These are phyloP conservation scores for Dactylonectria estremocensis DNA, from an alignment of 2,329 filamentous ascomycete genomes.

Conservation along the genomic window DNA sequence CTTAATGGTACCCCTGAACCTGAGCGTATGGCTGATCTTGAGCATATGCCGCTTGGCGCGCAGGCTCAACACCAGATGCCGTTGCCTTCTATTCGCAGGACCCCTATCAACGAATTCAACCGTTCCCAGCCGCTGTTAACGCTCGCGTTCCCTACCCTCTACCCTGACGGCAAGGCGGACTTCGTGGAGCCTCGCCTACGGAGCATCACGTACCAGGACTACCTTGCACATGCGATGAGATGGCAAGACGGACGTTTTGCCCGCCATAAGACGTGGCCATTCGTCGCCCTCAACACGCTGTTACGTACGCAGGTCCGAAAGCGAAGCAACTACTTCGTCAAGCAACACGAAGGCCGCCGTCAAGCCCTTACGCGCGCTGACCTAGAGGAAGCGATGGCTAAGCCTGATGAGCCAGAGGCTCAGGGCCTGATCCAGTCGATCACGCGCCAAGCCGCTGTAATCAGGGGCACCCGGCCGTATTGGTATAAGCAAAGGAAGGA, in stretches of 20 bases:
- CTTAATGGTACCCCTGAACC: slow-evolving; percentile 16
- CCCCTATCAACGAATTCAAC: slow-evolving; percentile 14
- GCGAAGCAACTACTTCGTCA: neutral
- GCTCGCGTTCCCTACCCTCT: slow-evolving; percentile 13
- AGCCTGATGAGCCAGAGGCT: neutral
- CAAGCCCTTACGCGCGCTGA: neutral
- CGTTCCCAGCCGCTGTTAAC: slow-evolving; percentile 11
- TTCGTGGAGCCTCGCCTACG: neutral
- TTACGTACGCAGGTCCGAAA: neutral
- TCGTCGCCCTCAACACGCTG: slow-evolving; percentile 12
- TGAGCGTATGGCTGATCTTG: slow-evolving; percentile 10
- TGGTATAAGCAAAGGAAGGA: slow-evolving; percentile 16
- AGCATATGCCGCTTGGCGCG: slow-evolving; percentile 7
- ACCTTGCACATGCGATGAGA: neutral
- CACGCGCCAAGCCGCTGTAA: slow-evolving; percentile 2
- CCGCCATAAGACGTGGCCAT: neutral
- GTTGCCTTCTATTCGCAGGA: neutral
- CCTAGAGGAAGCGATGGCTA: neutral
- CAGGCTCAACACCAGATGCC: slow-evolving; percentile 1
- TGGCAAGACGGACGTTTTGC: neutral
- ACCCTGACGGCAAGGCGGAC: slow-evolving; percentile 16
- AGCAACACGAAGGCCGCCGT: neutral
- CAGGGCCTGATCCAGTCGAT: slow-evolving; percentile 12
- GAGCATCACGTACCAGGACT: neutral
- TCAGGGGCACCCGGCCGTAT: slow-evolving; percentile 1